Base-by-base conservation (phyloP, 2,329 filamentous ascomycete species). In the Pyrenochaeta sp. region DNA sequence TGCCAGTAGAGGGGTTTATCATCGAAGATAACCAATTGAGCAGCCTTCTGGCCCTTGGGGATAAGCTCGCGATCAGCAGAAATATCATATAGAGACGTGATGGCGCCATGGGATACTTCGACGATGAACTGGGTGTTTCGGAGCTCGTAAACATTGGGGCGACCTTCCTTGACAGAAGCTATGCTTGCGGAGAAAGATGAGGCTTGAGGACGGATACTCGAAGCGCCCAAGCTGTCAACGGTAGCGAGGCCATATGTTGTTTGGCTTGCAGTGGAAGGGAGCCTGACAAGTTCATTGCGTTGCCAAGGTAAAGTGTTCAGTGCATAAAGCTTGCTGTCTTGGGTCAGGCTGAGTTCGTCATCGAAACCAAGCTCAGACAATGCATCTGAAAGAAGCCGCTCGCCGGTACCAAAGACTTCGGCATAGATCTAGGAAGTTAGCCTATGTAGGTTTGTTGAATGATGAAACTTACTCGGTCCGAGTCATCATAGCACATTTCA, bases 1-100 rank as follows among this genome's bases (percentile, higher is more conserved):
- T 96, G 90, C 92, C 91, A 97, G 76, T 95, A 96, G 17, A 96
- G 81, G 15, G 92, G 92, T 74, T 97, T 96, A 74, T 99, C 94
- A 65, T 99, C 94, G 63, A 95, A 97, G 17, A 97, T 85, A 53
- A 97, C 92, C 36, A 94, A 84, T 67, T 96, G 91, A 57, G 96
- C 96, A 17, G 88, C 92, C 68, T 92, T 92, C 17, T 82, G 81
- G 20, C 79, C 81, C 47, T 81, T 77, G 3, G 89, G 81, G 35
- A 99, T 82, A 14, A 96, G 74, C 68, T 99, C 91, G 37, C 93
- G 86, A 18, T 87, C 78, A 7, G 83, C 84, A 30, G 78, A 72
- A 27, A 85, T 78, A 69, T 97, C 94, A 63, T 88, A 86, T 1
- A 99, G 79, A 6, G 92, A 96, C 0, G 85, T 91, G 54, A 99